Evolutionary conservation across 192 early-diverging fungal species (phyloP).

Genomic region (Dispira simplex): DNA sequence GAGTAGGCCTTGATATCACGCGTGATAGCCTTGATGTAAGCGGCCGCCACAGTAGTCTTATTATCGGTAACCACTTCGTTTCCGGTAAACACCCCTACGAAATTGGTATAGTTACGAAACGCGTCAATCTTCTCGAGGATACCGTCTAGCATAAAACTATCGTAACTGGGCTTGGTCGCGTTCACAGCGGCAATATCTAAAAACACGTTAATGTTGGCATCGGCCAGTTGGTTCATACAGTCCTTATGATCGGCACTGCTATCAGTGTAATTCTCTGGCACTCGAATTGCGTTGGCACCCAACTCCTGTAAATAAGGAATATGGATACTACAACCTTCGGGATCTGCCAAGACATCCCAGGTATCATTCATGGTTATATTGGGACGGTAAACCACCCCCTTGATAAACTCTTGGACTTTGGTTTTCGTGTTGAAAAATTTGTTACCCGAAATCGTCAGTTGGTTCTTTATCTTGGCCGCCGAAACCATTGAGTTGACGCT

Average conservation of each 20-base stretch:
- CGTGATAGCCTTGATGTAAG: conserved; percentile 45
- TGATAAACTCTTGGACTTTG: conserved; percentile 59
- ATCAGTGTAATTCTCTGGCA: conserved; percentile 41
- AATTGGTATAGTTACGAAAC: conserved; percentile 44
- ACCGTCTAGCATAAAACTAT: conserved; percentile 33
- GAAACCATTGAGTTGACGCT: too few relatives aligned
- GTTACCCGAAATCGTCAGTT: conserved; percentile 48
- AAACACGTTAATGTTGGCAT: conserved; percentile 48
- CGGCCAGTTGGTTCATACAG: conserved; percentile 50
- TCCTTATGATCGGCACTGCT: conserved; percentile 43
- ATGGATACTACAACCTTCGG: conserved; percentile 44
- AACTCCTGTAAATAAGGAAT: conserved; percentile 43
- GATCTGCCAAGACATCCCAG: conserved; percentile 44
- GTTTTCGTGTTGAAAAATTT: conserved; percentile 55
- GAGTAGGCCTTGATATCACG: conserved; percentile 54
- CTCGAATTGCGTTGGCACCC: conserved; percentile 50
- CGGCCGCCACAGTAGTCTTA: conserved; percentile 41
- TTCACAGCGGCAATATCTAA: conserved; percentile 52
- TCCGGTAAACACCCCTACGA: conserved; percentile 51
- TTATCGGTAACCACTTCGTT: conserved; percentile 60
- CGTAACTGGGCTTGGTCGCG: conserved; percentile 40
- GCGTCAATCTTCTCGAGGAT: conserved; percentile 44
- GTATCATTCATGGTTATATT: conserved; percentile 22
- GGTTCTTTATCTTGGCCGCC: conserved; percentile 15
- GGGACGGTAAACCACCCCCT: conserved; percentile 60